phyloP scores from a whole-genome alignment of 345 rosid species.

The Rhizophora mangle region DNA sequence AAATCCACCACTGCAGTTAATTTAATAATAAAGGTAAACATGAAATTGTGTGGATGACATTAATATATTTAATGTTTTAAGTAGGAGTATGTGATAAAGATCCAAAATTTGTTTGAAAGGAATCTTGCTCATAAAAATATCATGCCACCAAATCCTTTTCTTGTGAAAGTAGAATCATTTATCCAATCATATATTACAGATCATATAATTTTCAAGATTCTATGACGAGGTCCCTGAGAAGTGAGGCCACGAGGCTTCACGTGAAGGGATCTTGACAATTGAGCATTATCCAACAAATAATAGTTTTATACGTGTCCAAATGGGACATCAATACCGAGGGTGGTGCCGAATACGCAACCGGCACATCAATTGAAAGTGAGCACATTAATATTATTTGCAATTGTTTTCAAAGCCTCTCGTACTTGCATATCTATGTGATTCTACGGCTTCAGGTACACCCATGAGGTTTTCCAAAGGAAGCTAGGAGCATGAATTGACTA shows the following conservation, averaged over 20 bases:
- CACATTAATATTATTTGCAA: neutral
- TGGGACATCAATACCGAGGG: neutral
- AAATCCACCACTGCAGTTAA: too few species aligned
- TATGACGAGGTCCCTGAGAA: neutral
- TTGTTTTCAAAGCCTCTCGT: neutral
- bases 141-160: too few species aligned
- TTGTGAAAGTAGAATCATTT: neutral
- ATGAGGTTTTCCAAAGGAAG: too few species aligned
- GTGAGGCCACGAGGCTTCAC: conserved; percentile 20
- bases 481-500: too few species aligned
- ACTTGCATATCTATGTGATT: neutral
- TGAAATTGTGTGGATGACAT: too few species aligned
- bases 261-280: conserved; percentile 18
- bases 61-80: too few species aligned
- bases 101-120: too few species aligned
- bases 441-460: too few species aligned
- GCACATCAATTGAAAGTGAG: neutral
- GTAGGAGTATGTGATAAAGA: too few species aligned
- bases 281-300: neutral
- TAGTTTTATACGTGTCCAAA: conserved; percentile 1
- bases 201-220: neutral
- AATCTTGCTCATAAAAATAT: too few species aligned
- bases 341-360: conserved; percentile 7
- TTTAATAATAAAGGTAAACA: too few species aligned
- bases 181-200: neutral